Base-by-base conservation (phyloP, 1,139 yeast species). In the Sugiyamaella sp. region DNA sequence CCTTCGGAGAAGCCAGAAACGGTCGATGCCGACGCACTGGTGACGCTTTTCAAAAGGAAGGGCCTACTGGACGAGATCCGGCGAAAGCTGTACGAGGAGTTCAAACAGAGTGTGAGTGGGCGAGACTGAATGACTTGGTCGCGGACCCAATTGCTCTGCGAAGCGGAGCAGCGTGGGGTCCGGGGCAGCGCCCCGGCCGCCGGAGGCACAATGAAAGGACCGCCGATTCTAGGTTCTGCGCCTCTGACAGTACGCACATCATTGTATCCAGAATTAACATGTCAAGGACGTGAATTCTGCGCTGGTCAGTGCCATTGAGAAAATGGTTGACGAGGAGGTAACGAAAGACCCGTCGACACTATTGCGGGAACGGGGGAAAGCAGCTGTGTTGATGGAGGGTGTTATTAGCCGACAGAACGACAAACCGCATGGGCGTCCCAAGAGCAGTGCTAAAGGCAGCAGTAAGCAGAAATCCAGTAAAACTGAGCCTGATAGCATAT, bases 21-120 rank as follows among this genome's bases (percentile, higher is more conserved):
- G 14, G 38, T 10, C 12, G 49, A 46, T 38, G 45, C 50, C 3
- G 50, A 46, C 21, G 24, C 37, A 6, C 37, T 46, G 27, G 50
- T 46, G 14, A 59, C 63, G 20, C 62, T 57, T 54, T 67, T 67
- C 57, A 69, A 69, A 49, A 59, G 68, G 10, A 57, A 63, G 14
- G 73, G 73, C 4, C 56, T 61, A 24, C 66, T 69, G 47, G 73
- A 69, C 48, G 61, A 60, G 46, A 49, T 67, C 37, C 57, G 72
- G 6, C 58, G 63, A 25, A 54, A 59, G 21, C 54, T 65, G 10
- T 64, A 63, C 48, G 55, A 58, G 41, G 67, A 63, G 27, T 67
- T 69, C 43, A 64, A 62, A 43, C 62, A 57, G 27, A 65, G 68
- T 49, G 70, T 66, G 56, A 32, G 68, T 57, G 12, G 16, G n/a